A percentile compares a stretch with the other conserved stretches of the same genome.
These are phyloP conservation scores for Ceratobasidium papillatum DNA, from an alignment of 1,284 basidiomycete genomes.

Conservation along the genomic window DNA sequence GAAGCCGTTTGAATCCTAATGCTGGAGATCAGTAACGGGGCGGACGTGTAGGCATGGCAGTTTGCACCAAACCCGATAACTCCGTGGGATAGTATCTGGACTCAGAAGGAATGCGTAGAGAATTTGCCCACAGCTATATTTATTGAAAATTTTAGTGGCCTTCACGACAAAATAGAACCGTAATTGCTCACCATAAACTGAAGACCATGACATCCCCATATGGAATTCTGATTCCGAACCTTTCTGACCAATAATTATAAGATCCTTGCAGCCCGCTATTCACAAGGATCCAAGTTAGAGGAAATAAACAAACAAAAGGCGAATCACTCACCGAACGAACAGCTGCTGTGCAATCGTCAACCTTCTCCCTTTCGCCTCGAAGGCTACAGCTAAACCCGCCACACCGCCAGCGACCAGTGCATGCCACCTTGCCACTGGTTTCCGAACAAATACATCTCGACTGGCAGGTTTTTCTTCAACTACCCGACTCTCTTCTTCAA, in stretches of 20 bases:
- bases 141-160: not conserved
- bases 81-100: constrained; percentile 82
- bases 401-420: constrained; percentile 86
- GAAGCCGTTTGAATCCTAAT: constrained; percentile 68
- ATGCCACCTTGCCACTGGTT: constrained; percentile 72
- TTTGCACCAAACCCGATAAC: constrained; percentile 77
- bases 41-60: not conserved
- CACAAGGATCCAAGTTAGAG: not conserved
- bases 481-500: constrained; percentile 16
- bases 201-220: constrained; percentile 88
- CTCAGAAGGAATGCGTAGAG: constrained; percentile 84
- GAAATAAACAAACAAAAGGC: not conserved
- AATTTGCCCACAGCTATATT: constrained; percentile 83
- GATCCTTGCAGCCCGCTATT: constrained; percentile 82
- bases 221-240: constrained; percentile 76
- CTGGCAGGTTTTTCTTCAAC: constrained; percentile 28
- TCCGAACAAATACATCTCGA: constrained; percentile 56
- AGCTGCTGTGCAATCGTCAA: constrained; percentile 88
- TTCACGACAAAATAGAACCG: not conserved
- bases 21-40: not conserved
- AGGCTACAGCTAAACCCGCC: constrained; percentile 81
- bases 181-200: constrained; percentile 68
- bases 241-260: constrained; percentile 76
- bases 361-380: constrained; percentile 77
- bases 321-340: constrained; percentile 74